Evolutionary conservation across 2,329 filamentous ascomycete genomes (phyloP).

Genomic region (Ophiobolus disseminans): DNA sequence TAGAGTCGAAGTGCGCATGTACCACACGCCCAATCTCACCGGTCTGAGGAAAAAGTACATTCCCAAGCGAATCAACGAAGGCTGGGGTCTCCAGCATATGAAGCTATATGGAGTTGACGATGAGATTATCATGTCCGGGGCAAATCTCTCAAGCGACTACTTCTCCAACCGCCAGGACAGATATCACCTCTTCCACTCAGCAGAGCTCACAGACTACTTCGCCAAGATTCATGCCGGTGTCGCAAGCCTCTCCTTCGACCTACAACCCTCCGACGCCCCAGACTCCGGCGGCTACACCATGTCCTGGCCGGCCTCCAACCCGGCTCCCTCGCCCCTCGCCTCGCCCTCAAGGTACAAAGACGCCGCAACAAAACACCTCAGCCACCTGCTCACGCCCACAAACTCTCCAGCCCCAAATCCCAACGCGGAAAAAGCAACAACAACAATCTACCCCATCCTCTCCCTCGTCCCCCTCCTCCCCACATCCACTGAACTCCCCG

Average conservation of each 20-base stretch:
- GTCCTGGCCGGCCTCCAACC: conserved; percentile 78
- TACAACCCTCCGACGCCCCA: conserved; percentile 67
- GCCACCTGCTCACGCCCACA: conserved; percentile 67
- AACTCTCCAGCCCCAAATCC: conserved; percentile 38
- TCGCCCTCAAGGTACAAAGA: conserved; percentile 73
- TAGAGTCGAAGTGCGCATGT: conserved; percentile 93
- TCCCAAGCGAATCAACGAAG: conserved; percentile 92
- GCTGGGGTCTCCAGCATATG: conserved; percentile 99
- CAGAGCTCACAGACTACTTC: conserved; percentile 83
- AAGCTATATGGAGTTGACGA: conserved; percentile 97
- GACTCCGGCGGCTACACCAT: conserved; percentile 60
- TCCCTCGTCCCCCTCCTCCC: conserved; percentile 89
- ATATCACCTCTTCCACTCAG: conserved; percentile 88
- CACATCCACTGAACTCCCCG: conserved; percentile 86
- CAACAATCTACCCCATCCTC: conserved; percentile 80
- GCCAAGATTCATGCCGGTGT: conserved; percentile 77
- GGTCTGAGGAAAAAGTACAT: conserved; percentile 83
- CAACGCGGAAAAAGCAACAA: conserved; percentile 51
- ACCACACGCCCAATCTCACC: conserved; percentile 94
- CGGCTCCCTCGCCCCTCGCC: conserved; percentile 75
- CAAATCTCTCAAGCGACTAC: conserved; percentile 91
- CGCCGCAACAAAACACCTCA: conserved; percentile 71
- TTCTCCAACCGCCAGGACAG: conserved; percentile 95
- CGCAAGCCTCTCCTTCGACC: conserved; percentile 79
- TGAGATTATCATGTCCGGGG: conserved; percentile 87